Percentiles rank a stretch among this genome's conserved stretches.
These are phyloP conservation scores for Trichophyton rubrum DNA, from an alignment of 2,329 filamentous ascomycete genomes.

Conservation along the genomic window DNA sequence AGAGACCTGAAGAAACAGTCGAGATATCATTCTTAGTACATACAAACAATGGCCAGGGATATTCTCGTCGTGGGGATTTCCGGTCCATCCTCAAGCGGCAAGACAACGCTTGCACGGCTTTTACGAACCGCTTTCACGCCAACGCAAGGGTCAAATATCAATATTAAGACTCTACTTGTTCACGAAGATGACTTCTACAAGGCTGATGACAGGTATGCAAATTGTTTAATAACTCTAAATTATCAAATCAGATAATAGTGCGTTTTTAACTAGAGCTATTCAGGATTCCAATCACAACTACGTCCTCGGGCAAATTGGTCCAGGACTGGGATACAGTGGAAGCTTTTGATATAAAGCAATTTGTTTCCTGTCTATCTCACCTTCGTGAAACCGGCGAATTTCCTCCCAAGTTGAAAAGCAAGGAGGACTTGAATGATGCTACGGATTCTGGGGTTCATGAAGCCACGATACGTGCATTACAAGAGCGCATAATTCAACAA, in stretches of 20 bases:
- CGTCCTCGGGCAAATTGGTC: constrained; percentile 43
- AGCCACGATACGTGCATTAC: constrained; percentile 17
- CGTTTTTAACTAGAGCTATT: background rate
- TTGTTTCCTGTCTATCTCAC: constrained; percentile 55
- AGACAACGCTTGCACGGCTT: constrained; percentile 81
- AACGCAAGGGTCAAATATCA: background rate
- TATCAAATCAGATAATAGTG: too few relatives aligned
- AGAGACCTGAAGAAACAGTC: background rate
- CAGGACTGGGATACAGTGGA: constrained; percentile 88
- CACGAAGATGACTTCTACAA: constrained; percentile 96
- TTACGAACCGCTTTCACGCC: constrained; percentile 65
- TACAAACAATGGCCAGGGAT: background rate
- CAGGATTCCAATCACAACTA: constrained; percentile 35
- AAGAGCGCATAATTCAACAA: constrained; percentile 15
- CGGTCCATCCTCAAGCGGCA: constrained; percentile 83
- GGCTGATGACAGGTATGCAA: constrained; percentile 53
- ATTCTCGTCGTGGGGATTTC: constrained; percentile 53
- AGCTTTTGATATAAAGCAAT: constrained; percentile 57
- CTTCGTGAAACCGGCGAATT: constrained; percentile 52
- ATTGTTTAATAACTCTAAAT: background rate
- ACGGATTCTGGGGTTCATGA: constrained; percentile 31
- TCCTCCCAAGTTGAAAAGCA: constrained; percentile 40
- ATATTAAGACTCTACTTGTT: constrained; percentile 52
- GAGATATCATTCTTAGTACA: background rate
- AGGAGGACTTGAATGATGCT: constrained; percentile 47